A percentile compares a stretch with the other conserved stretches of the same genome.
Evolutionary conservation across 2,329 filamentous ascomycete species (phyloP).

Genomic region (Hymenoscyphus linearis): DNA sequence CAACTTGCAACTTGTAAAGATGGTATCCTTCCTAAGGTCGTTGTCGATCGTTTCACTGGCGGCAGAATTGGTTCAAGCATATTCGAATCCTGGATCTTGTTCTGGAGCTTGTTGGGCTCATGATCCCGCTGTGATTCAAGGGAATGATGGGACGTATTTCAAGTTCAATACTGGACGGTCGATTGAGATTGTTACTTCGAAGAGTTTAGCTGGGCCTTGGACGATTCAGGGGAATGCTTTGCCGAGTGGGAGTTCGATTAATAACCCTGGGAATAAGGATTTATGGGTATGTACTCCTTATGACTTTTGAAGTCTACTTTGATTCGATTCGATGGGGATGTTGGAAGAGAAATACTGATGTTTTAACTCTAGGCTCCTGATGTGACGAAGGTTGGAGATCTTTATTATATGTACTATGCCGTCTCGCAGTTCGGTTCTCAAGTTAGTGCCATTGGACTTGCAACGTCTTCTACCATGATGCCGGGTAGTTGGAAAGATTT

Average conservation of each 20-base stretch:
- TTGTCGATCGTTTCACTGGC: background rate
- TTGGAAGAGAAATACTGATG: background rate
- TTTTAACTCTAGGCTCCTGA: constrained; percentile 52
- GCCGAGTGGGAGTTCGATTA: constrained; percentile 34
- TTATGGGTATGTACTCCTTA: too few relatives aligned
- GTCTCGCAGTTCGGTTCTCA: constrained; percentile 51
- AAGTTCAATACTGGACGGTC: constrained; percentile 38
- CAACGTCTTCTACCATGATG: constrained; percentile 40
- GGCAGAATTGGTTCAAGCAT: background rate
- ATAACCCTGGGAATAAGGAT: constrained; percentile 33
- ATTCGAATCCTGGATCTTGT: constrained; percentile 32
- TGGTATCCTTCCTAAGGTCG: background rate
- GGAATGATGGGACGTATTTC: constrained; percentile 39
- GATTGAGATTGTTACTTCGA: constrained; percentile 37
- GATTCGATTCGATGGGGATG: background rate
- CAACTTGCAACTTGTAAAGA: background rate
- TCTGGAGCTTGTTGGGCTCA: constrained; percentile 38
- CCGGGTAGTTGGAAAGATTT: constrained; percentile 55
- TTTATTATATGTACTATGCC: constrained; percentile 59
- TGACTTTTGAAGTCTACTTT: constrained; percentile 10
- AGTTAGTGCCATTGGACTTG: constrained; percentile 47
- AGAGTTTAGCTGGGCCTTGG: constrained; percentile 38
- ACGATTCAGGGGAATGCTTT: constrained; percentile 36
- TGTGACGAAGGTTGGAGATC: constrained; percentile 48
- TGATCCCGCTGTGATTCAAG: constrained; percentile 38